Base-by-base conservation (phyloP, 495 filamentous ascomycete species). In the Saxispiralis lemnorum region DNA sequence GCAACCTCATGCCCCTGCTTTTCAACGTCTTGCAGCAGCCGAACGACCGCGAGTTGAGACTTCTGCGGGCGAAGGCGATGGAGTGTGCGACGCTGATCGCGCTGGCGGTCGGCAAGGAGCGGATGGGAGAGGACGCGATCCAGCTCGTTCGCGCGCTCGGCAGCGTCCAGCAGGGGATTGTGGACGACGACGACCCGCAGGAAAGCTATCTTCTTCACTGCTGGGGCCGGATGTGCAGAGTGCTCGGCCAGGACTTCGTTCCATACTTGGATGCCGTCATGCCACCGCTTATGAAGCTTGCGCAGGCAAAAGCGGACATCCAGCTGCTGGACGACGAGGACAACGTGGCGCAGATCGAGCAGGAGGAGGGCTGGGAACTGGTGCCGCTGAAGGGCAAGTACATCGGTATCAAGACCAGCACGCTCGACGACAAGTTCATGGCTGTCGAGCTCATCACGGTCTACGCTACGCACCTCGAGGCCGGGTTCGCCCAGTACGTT, bases 181-280 rank as follows among this genome's bases (percentile, higher is more conserved):
- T 76, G 17, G 92, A 99, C 53, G 67, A 84, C 12, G 92, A 96
- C 55, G 92, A 99, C 58, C 92, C 92, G 19, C 92, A 99, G 62
- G 83, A 84, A 7, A 83, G 88, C 50, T 99, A 99, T 59, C 74
- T 99, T 14, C 80, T 96, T 55, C 92, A 99, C 68, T 99, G 89
- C 66, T 99, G 92, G 92, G 92, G 92, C 37, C 75, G 92, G 20
- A 96, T 99, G 92, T 95, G 87, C 61, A 79, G 89, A 38, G 88
- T 96, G 15, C 70, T 99, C 44, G 85, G 79, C 36, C 64, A 71
- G 35, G 85, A 92, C 51, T 99, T 99, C 60, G 69, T 96, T 13
- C 86, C 85, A 17, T 99, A 85, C 65, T 70, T 96, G 36, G 73
- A 78, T 6, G 83, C 75, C 42, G 92, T 99, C 35, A 95, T 99